Conservation (phyloP, 2,329 filamentous ascomycete species). For the Talaromyces piceae region DNA sequence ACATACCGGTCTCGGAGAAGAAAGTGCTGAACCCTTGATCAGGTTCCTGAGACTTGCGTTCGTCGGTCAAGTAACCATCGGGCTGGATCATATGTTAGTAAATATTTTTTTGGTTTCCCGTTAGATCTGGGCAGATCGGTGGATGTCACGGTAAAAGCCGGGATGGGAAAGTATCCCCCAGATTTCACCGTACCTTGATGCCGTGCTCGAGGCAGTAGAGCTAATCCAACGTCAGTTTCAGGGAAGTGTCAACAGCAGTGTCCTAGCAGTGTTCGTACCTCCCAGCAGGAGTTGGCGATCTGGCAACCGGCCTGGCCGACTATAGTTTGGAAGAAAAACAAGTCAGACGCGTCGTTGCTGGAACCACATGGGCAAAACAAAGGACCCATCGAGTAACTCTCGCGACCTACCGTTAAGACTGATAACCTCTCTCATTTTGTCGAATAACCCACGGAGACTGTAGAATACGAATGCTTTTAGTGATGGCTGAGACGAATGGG, state of each 20-base stretch:
- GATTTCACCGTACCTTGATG: constrained; percentile 65
- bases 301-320: constrained; percentile 99
- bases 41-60: constrained; percentile 86
- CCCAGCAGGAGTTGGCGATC: constrained; percentile 99
- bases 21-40: constrained; percentile 99
- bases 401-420: constrained; percentile 82
- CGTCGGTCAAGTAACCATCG: constrained; percentile 96
- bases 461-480: background rate
- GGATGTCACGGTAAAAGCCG: background rate
- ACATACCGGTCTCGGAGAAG: constrained; percentile 97
- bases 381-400: constrained; percentile 6
- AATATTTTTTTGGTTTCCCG: too few species aligned
- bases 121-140: constrained; percentile 3
- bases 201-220: constrained; percentile 99
- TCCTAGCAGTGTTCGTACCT: constrained; percentile 57
- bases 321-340: constrained; percentile 39
- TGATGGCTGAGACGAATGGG: background rate
- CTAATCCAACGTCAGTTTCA: constrained; percentile 41
- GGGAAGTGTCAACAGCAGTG: constrained; percentile 12
- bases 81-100: constrained; percentile 52
- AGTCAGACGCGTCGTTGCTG: constrained; percentile 25
- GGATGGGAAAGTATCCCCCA: constrained; percentile 19
- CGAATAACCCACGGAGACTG: constrained; percentile 15
- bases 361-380: background rate
- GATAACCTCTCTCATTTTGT: constrained; percentile 97